Base-by-base conservation (phyloP, 176 grass and related monocot genomes). In the Aegilops speltoides region DNA sequence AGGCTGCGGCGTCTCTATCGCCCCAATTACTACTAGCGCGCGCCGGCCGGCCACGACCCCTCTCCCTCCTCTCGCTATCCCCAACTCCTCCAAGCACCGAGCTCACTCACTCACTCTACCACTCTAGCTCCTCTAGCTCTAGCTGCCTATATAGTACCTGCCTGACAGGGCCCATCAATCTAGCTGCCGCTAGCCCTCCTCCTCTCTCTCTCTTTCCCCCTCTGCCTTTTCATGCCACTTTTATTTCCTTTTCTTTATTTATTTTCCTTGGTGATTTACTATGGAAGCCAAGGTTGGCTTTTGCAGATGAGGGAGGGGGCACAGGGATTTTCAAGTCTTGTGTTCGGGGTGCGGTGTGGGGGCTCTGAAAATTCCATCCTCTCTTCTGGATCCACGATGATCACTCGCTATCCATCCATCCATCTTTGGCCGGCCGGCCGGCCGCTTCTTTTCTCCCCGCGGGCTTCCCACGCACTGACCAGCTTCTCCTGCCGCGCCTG, bases 301-400 rank as follows among this genome's bases (percentile, higher is more conserved):
- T 38, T 70, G 67, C 33, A 2, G 14, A 0, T 8, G 22, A 60
- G 2, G 31, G 11, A 75, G 34, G 16, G 23, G 48, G 19, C 52
- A 46, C 1, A 36, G 57, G n/a, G 57, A 23, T 19, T 79, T 89
- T 80, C n/a, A 80, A 78, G 54, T 71, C 0, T 45, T 12, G 1
- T 0, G 2, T 43, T 7, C 6, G 41, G 3, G 48, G 1, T 52
- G 80, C 5, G 40, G 29, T 13, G 74, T 87, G 85, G 90, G 90
- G 74, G 88, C 82, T 90, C 90, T 96, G 93, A 98, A 98, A 96
- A 91, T 91, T 91, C 90, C 71, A 85, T 81, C 16, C 19, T 16
- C 15, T 17, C 77, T 83, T 84, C 76, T 78, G 64, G 88, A 19
- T 73, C 79, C 86, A 50, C 10, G 73, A 52, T 19, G 25, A 86